phyloP scores from a whole-genome alignment of 176 grass and related monocot genomes.

The Alloteropsis semialata region DNA sequence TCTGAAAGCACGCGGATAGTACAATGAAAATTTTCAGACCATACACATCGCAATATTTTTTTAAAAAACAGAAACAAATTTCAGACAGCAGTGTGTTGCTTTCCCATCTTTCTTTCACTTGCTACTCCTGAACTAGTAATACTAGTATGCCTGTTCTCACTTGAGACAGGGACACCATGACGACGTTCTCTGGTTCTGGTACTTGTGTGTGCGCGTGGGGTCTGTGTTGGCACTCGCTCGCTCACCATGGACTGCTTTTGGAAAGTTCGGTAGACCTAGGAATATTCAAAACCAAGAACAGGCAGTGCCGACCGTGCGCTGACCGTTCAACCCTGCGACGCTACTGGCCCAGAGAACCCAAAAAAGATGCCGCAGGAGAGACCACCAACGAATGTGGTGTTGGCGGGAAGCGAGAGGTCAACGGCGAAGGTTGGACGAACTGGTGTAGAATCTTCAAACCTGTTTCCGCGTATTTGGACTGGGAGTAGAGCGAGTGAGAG shows the following conservation, averaged over 20 bases:
- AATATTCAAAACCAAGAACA: slow-evolving; percentile 39
- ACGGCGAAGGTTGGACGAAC: slow-evolving; percentile 40
- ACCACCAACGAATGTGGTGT: not conserved
- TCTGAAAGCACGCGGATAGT: not conserved
- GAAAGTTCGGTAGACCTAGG: slow-evolving; percentile 31
- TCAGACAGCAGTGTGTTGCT: not conserved
- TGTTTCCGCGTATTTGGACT: slow-evolving; percentile 49
- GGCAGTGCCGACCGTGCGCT: slow-evolving; percentile 20
- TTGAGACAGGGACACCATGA: not conserved
- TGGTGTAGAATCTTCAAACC: slow-evolving; percentile 61
- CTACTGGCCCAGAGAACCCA: not conserved
- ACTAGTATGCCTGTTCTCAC: slow-evolving; percentile 15
- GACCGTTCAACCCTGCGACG: slow-evolving; percentile 40
- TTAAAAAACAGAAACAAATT: not conserved
- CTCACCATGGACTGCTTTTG: slow-evolving; percentile 18
- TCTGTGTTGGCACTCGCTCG: slow-evolving; percentile 38
- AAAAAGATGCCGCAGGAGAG: not conserved
- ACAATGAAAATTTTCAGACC: not conserved
- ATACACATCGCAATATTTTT: not conserved
- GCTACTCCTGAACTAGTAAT: not conserved
- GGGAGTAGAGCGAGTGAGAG: not conserved
- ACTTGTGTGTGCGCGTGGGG: too few species aligned
- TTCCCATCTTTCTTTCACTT: not conserved
- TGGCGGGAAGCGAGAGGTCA: slow-evolving; percentile 37
- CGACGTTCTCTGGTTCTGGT: too few species aligned